Evolutionary conservation across 257 asterid genomes (phyloP), one percentile per base, ranked within the genome.

Genomic region (Jasminum sambac): DNA sequence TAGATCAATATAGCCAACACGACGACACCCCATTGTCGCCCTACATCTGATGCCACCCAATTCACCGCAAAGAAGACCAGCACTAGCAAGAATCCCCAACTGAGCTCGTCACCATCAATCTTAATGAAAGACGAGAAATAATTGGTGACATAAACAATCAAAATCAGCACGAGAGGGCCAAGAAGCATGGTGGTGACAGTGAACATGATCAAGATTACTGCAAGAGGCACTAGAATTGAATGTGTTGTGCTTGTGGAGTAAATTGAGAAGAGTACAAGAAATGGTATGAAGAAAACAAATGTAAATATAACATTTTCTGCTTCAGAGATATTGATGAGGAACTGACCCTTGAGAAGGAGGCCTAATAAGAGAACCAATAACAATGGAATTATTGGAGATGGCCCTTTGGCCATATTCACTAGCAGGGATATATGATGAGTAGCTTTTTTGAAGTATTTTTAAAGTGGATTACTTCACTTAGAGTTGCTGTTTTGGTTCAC

Each of bases 361-460:
- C 90, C 90, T 44, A 87, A 60, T 64, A 86, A 82, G 44, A 84
- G 78, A 48, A 85, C 88, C 2, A 80, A 74, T 14, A 88, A 77
- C 26, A 84, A 83, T 44, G 95, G 95, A 72, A 84, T 65, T 44
- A 83, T 24, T 0, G 96, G 96, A 59, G 96, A 90, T 8, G 95
- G 95, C 68, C 87, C 96, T 30, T 72, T 73, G 26, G 79, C 50
- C 85, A 79, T 73, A 5, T 61, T 44, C 41, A 3, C 42, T 67
- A 42, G 74, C 6, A 13, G 39, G 39, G 42, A 48, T 48, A 44
- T n/a, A 21, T 16, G 19, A 60, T 65, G 79, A 57, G 38, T 34
- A 37, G 8, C 57, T n/a, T 19, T 30, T 30, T 30, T 30, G 11
- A 6, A 26, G 34, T 48, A 60, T 14, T 52, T 66, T 60, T 58